phyloP scores from a whole-genome alignment of 1,284 basidiomycete genomes.

The Microbotryum violaceum region DNA sequence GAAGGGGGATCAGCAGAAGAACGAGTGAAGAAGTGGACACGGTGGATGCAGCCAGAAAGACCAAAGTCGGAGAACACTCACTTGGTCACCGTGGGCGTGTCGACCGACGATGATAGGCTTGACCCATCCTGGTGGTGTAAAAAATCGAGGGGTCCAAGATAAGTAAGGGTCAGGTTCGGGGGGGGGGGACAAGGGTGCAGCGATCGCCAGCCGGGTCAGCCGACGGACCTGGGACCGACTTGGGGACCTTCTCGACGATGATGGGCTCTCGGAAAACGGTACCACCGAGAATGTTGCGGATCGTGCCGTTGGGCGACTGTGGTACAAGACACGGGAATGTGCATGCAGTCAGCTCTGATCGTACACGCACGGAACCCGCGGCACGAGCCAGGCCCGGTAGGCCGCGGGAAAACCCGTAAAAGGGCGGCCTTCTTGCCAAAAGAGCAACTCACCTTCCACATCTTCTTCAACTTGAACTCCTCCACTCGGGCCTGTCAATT shows the following conservation, averaged over 20 bases:
- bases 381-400: neutral
- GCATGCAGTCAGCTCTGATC: too few species aligned
- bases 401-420: too few species aligned
- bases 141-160: neutral
- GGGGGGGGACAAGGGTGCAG: neutral
- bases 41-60: neutral
- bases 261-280: constrained; percentile 99
- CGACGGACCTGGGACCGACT: constrained; percentile 59
- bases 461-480: constrained; percentile 95
- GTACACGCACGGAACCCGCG: too few species aligned
- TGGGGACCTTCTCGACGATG: constrained; percentile 80
- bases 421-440: neutral
- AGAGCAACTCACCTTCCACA: constrained; percentile 46
- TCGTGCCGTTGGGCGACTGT: constrained; percentile 85
- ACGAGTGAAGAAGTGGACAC: neutral
- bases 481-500: constrained; percentile 59
- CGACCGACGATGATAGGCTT: constrained; percentile 96
- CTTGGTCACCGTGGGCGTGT: constrained; percentile 95
- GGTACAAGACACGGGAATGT: too few species aligned
- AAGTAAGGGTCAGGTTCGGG: too few species aligned
- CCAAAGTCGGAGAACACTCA: constrained; percentile 37
- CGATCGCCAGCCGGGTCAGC: neutral
- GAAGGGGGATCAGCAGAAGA: constrained; percentile 9
- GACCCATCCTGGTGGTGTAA: constrained; percentile 61
- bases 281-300: constrained; percentile 64